These are phyloP conservation scores for Margaritispora aquatica DNA, from an alignment of 495 filamentous ascomycete species.

Conservation along the genomic window DNA sequence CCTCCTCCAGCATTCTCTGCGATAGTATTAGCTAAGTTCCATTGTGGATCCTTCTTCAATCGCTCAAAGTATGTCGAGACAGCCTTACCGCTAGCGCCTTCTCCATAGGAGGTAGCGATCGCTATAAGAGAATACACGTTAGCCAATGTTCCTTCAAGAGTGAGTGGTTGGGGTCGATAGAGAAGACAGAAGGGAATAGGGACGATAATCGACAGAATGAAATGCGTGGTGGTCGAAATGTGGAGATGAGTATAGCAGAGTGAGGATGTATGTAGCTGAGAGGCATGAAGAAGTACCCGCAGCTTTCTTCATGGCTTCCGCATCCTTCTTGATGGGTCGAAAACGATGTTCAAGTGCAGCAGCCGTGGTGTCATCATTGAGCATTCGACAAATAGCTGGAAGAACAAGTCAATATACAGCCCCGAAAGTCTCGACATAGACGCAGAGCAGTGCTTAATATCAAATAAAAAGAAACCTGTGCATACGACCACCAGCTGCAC, in stretches of 20 bases:
- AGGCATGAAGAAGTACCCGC: not conserved
- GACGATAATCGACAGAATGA: no score
- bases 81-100: constrained; percentile 19
- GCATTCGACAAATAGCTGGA: constrained; percentile 27
- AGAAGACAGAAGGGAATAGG: constrained; percentile 2
- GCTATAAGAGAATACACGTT: constrained; percentile 19
- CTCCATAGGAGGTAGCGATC: constrained; percentile 14
- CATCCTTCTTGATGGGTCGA: constrained; percentile 33
- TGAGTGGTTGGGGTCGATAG: constrained; percentile 7
- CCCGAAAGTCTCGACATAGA: not conserved
- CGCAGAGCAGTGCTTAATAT: not conserved
- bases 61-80: constrained; percentile 18
- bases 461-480: not conserved
- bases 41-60: constrained; percentile 9
- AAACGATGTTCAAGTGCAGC: constrained; percentile 39
- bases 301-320: constrained; percentile 26
- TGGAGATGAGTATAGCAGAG: constrained; percentile 10
- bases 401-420: constrained; percentile 11
- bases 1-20: not conserved
- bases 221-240: no score
- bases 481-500: constrained; percentile 12
- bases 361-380: constrained; percentile 28
- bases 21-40: constrained; percentile 17
- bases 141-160: constrained; percentile 12
- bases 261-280: constrained; percentile 4